These are phyloP conservation scores for Cyberlindnera nakhonratchasimensis DNA, from an alignment of 805 yeast genomes.

Conservation along the genomic window DNA sequence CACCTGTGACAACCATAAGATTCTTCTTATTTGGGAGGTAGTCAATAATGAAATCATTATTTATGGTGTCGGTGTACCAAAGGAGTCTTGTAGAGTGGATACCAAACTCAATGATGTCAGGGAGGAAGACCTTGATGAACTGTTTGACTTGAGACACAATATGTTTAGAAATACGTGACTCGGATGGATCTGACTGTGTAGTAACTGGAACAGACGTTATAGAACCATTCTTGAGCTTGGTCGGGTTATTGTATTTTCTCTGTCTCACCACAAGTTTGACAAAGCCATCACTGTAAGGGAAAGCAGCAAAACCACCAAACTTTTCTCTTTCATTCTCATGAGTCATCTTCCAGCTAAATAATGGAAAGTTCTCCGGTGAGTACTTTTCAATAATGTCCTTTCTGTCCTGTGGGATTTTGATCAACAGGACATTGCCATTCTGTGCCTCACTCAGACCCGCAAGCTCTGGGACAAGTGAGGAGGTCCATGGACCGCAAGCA, in stretches of 20 bases:
- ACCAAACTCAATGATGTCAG: slow-evolving; percentile 21
- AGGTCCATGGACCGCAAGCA: slow-evolving; percentile 27
- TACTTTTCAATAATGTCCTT: slow-evolving; percentile 33
- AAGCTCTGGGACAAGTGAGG: slow-evolving; percentile 23
- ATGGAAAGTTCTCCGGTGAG: slow-evolving; percentile 31
- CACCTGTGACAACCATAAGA: slow-evolving; percentile 34
- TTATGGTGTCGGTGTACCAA: slow-evolving; percentile 37
- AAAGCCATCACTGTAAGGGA: slow-evolving; percentile 33
- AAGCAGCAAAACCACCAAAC: slow-evolving; percentile 33
- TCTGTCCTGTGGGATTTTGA: slow-evolving; percentile 36
- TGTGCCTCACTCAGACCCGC: slow-evolving; percentile 37
- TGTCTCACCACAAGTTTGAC: slow-evolving; percentile 37
- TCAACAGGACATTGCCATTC: slow-evolving; percentile 35
- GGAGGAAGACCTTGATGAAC: slow-evolving; percentile 19
- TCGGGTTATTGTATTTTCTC: slow-evolving; percentile 34
- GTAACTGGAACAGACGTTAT: slow-evolving; percentile 34
- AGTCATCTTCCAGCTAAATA: slow-evolving; percentile 33
- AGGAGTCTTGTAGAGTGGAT: slow-evolving; percentile 28
- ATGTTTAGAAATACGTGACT: slow-evolving; percentile 26
- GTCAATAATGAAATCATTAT: slow-evolving; percentile 31
- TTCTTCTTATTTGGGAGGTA: slow-evolving; percentile 27
- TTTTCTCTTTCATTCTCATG: slow-evolving; percentile 30
- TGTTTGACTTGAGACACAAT: slow-evolving; percentile 27
- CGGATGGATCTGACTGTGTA: slow-evolving; percentile 22
- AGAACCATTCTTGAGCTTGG: slow-evolving; percentile 18